Evolutionary conservation across 805 yeast genomes (phyloP), one percentile per base, ranked within the genome.

Genomic region (Torulaspora maleeae): DNA sequence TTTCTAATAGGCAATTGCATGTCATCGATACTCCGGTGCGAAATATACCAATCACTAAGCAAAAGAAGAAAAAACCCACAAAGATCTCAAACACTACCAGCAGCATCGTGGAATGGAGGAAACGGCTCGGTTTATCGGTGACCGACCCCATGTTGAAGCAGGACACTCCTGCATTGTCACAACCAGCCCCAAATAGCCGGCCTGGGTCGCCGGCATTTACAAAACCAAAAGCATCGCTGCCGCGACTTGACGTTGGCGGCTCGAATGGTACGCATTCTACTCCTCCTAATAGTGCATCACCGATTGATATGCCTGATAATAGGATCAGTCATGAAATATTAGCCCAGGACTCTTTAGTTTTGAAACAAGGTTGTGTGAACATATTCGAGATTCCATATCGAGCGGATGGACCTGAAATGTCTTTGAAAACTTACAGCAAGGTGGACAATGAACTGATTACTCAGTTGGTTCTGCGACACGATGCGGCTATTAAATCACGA

Each of bases 101-200:
- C 27, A 64, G 65, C 36, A 63, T 66, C n/a, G 69, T 64, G 1
- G 68, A 64, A 39, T 66, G 70, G 70, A 59, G 70, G 44, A 63
- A 58, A 49, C 62, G 52, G 36, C 45, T 66, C 27, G 68, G 68
- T 1, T 59, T 65, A 2, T 51, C 49, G 4, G 34, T 25, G 9
- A 28, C 11, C 20, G 44, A 41, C 17, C 28, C 39, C 5, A 9
- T 36, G 22, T 11, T 36, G 15, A 19, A 30, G 7, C 35, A 33
- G 13, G 39, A 41, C 3, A 10, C 25, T 19, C 4, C 30, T 17
- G 11, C 34, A 4, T 28, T 12, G 16, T 16, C 17, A 15, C 37
- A 32, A 11, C 12, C 36, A 3, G 30, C 38, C 7, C 27, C 15
- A 0, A 34, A 19, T 16, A 41, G 15, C 20, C 29, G 29, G 15